Evolutionary conservation across 495 filamentous ascomycete species (phyloP), one percentile per base, ranked within the genome.

Genomic region (Tuber brumale): DNA sequence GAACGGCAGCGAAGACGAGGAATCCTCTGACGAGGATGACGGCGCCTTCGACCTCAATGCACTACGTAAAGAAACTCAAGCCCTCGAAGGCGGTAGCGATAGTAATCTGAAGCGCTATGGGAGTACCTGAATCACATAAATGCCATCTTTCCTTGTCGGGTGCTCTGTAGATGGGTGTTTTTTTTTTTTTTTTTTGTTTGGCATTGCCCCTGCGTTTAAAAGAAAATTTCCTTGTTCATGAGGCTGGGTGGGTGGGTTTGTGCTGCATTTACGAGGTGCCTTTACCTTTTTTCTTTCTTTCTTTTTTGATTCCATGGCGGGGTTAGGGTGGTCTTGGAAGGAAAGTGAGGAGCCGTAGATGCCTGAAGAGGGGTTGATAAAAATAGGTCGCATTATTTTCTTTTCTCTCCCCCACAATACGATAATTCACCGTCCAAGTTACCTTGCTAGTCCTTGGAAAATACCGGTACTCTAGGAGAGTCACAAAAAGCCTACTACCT

Each of bases 31-130:
- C 18, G 89, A 88, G 6, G 87, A 87, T 86, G 88, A 87, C 9
- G 89, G 87, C 70, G 84, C 85, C 35, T 97, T 91, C 89, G 94
- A 97, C 85, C 85, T 98, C 82, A 91, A 92, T 80, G 92, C 90
- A 44, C 83, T 92, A 81, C 89, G 90, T 70, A 84, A 85, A 81
- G 91, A 94, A 86, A 94, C 92, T 4, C 90, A 92, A 82, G 88
- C 88, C 27, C 78, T 92, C 71, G 84, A 85, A 80, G 87, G 88
- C 19, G 48, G 76, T 42, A 81, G 76, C 35, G 80, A 75, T 66
- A 70, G 75, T 31, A 69, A 75, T 19, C 72, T 82, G n/a, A 83
- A 76, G 72, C 71, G 75, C 35, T 83, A 83, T 74, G 81, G 76
- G 39, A 80, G 75, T 70, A 78, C 76, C 16, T 72, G 61, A 76